Evolutionary conservation across 164 flowering plant genomes (phyloP), one percentile per base, ranked within the genome.

Genomic region (Stephania japonica): DNA sequence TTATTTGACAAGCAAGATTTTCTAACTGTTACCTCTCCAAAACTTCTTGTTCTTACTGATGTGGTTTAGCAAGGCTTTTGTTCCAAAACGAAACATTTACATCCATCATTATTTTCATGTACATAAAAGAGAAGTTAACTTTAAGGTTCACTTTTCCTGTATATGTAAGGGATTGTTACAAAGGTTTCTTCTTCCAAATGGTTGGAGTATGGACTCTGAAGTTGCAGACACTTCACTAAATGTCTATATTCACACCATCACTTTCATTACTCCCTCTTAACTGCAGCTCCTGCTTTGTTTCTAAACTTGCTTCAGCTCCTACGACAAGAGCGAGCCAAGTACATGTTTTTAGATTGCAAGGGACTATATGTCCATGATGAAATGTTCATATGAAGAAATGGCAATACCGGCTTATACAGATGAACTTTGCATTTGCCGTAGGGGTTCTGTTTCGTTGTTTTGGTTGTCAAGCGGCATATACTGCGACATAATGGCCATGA

Each of bases 401-500:
- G 44, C 65, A 67, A 27, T 73, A 73, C 74, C 74, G 43, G 73
- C 73, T 83, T 78, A 90, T 16, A 82, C 88, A 18, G 79, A 70
- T 62, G 83, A 74, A 69, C 82, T 80, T n/a, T 78, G 87, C 41
- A 81, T 80, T n/a, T 78, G 87, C 27, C 83, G 84, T 7, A 89
- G 79, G 7, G 93, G 89, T 72, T 90, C 84, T 3, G 75, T 80
- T 53, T 84, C 92, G 8, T 69, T 79, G 1, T 87, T 81, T 8
- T 87, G 85, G 79, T 87, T 87, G 80, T 93, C 98, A 6, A 93
- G 87, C 0, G 97, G 97, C 98, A 93, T 93, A 85, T 93, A 90
- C 73, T 93, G 98, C 11, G 98, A 87, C 98, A 93, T 93, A 72
- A 93, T 93, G 10, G 98, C 89, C 97, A 91, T 90, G 72, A 93